Evolutionary conservation across 1,139 yeast genomes (phyloP).

Genomic region (Candida neerlandica): DNA sequence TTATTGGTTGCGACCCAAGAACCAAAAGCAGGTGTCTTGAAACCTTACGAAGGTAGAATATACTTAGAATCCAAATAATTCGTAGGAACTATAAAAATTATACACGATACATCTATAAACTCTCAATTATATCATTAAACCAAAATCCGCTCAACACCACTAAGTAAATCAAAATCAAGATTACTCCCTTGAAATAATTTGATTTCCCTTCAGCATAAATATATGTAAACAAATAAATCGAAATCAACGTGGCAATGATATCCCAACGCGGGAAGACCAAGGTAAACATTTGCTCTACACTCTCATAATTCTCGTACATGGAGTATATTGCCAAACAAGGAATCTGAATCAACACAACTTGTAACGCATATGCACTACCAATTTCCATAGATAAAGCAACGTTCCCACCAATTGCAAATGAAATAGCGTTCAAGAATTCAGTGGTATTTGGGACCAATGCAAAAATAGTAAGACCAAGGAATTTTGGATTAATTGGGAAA

Average conservation of each 20-base stretch:
- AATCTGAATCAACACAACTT: conserved; percentile 92
- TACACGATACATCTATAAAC: conserved; percentile 6
- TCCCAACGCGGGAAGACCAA: conserved; percentile 96
- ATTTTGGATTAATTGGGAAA: conserved; percentile 82
- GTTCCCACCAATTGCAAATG: conserved; percentile 94
- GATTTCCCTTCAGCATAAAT: conserved; percentile 96
- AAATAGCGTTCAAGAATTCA: conserved; percentile 93
- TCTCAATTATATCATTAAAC: conserved; percentile 52
- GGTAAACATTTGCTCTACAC: conserved; percentile 64
- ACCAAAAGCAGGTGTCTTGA: conserved; percentile 19
- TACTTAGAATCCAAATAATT: conserved; percentile 19
- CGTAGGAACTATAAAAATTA: background rate
- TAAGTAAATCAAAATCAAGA: conserved; percentile 75
- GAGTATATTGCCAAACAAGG: conserved; percentile 88
- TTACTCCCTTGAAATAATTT: conserved; percentile 93
- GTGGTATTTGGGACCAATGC: conserved; percentile 97
- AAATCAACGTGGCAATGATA: conserved; percentile 78
- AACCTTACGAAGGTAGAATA: conserved; percentile 42
- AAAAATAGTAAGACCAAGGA: conserved; percentile 89
- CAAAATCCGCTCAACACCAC: conserved; percentile 84
- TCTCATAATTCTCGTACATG: conserved; percentile 42
- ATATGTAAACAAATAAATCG: conserved; percentile 89
- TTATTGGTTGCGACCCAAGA: conserved; percentile 13
- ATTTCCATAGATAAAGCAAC: conserved; percentile 97
- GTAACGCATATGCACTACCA: conserved; percentile 96